Evolutionary conservation across 78 protist species (phyloP).

Genomic region (Cavenderia fasciculata): DNA sequence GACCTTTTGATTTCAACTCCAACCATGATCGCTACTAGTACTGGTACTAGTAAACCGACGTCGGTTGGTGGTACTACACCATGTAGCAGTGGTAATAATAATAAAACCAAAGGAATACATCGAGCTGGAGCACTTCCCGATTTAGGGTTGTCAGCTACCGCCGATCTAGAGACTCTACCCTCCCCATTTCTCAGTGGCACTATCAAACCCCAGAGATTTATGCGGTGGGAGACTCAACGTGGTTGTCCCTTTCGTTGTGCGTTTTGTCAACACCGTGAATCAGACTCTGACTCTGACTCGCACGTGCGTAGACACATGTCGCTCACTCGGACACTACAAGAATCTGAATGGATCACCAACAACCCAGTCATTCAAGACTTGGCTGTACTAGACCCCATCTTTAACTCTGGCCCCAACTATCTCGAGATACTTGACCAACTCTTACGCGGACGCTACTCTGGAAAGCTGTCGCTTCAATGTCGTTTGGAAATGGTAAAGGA

Average conservation of each 20-base stretch:
- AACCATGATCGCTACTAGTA: too few species aligned
- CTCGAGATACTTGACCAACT: neutral
- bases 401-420: slow-evolving; percentile 22
- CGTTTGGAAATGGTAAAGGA: slow-evolving; percentile 9
- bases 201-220: neutral
- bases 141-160: neutral
- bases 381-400: slow-evolving; percentile 8
- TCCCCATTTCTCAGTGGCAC: neutral
- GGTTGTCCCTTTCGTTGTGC: slow-evolving; percentile 25
- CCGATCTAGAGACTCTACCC: neutral
- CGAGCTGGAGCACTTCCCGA: neutral
- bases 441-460: neutral
- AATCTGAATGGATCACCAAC: neutral
- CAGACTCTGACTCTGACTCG: neutral
- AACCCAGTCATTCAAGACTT: neutral
- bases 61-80: too few species aligned
- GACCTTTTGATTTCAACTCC: too few species aligned
- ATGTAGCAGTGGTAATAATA: too few species aligned
- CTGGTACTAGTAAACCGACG: too few species aligned
- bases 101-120: slow-evolving; percentile 7
- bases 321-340: neutral
- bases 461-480: slow-evolving; percentile 13
- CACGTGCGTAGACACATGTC: neutral
- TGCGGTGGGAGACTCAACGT: slow-evolving; percentile 34
- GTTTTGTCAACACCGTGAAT: slow-evolving; percentile 23